Percentiles rank a stretch among this genome's conserved stretches.
phyloP scores from a whole-genome alignment of 2,329 filamentous ascomycete species.

The Colletotrichum sp. region DNA sequence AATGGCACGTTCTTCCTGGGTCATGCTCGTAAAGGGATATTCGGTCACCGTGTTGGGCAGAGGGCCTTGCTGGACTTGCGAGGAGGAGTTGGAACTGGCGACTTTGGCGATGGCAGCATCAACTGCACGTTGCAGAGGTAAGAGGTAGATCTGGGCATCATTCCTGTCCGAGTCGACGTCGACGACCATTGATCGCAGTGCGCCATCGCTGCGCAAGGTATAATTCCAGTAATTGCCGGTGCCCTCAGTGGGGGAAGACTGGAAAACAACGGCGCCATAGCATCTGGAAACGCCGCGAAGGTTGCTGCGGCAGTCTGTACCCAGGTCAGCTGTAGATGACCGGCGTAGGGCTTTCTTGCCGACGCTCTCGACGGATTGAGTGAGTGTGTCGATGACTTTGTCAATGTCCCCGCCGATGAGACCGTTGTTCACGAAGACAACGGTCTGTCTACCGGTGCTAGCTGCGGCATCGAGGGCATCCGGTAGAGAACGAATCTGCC shows the following conservation, averaged over 20 bases:
- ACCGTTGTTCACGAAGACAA: constrained; percentile 82
- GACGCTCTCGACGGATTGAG: constrained; percentile 57
- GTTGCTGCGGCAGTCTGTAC: constrained; percentile 66
- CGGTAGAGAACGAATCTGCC: constrained; percentile 66
- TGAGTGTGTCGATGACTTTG: constrained; percentile 68
- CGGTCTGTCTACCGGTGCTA: constrained; percentile 64
- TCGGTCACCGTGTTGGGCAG: constrained; percentile 60
- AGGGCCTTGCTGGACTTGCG: constrained; percentile 17
- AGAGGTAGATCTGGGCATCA: constrained; percentile 76
- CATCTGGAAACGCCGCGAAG: constrained; percentile 73
- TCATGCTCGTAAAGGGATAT: constrained; percentile 78
- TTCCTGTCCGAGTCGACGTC: constrained; percentile 70
- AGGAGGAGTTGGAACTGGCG: constrained; percentile 26
- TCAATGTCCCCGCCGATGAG: constrained; percentile 73
- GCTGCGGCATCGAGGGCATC: constrained; percentile 65
- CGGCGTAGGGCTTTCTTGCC: constrained; percentile 63
- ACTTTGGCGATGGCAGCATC: constrained; percentile 72
- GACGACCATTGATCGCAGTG: constrained; percentile 69
- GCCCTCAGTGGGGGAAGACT: constrained; percentile 77
- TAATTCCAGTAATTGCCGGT: constrained; percentile 79
- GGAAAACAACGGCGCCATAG: constrained; percentile 77
- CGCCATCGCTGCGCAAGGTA: constrained; percentile 77
- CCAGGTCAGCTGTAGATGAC: constrained; percentile 60
- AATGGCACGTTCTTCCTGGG: constrained; percentile 68
- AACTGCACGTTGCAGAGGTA: constrained; percentile 81